These are phyloP conservation scores for Fusarium kyushuense DNA, from an alignment of 2,329 filamentous ascomycete species.

Conservation along the genomic window DNA sequence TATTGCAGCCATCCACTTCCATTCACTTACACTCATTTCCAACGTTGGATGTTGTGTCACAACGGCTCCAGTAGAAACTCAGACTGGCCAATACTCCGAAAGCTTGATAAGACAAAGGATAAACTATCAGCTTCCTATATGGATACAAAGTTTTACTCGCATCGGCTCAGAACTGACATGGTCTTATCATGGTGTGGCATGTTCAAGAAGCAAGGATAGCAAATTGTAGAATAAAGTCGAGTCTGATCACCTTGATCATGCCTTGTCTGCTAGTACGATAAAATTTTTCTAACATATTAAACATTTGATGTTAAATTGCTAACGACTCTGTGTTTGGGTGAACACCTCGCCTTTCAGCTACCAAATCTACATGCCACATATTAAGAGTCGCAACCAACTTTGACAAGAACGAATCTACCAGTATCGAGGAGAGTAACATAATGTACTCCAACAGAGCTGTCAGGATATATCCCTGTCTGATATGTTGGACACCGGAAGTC, in stretches of 20 bases:
- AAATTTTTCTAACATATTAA: background rate
- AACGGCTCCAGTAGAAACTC: constrained; percentile 25
- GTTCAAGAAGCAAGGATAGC: background rate
- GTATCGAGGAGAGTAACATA: background rate
- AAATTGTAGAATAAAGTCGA: constrained; percentile 3
- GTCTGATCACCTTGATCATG: background rate
- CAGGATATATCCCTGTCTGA: constrained; percentile 40
- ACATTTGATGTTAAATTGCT: too few relatives aligned
- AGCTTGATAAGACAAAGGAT: constrained; percentile 19
- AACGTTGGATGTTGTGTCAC: constrained; percentile 35
- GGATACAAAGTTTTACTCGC: constrained; percentile 8
- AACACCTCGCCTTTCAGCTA: background rate
- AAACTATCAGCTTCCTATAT: constrained; percentile 9
- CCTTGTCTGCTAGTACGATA: background rate
- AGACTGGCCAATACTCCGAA: constrained; percentile 35
- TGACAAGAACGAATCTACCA: background rate
- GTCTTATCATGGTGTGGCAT: background rate
- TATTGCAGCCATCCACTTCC: constrained; percentile 20
- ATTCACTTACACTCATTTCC: constrained; percentile 25
- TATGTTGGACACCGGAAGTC: constrained; percentile 43
- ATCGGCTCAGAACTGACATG: background rate
- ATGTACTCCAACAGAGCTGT: constrained; percentile 38
- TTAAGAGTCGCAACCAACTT: constrained; percentile 1
- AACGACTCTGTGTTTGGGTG: background rate
- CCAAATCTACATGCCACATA: background rate